Conservation (phyloP, 345 rosid genomes). For the Pelargonium nanum region DNA sequence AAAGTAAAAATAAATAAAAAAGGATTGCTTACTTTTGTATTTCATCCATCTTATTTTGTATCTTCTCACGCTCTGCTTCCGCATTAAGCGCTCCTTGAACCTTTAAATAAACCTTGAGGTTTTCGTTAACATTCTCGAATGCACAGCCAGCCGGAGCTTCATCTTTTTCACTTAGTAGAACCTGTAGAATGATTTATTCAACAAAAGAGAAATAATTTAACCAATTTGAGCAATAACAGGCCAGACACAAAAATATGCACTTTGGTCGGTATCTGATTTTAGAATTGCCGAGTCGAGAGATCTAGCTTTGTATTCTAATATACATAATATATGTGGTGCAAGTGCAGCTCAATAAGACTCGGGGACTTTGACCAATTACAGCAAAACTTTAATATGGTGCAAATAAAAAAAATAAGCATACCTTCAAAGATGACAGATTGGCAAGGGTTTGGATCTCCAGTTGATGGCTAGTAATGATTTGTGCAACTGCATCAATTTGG, state of each 20-base stretch:
- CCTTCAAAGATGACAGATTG: constrained; percentile 62
- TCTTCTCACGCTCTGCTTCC: constrained; percentile 58
- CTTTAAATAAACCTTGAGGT: constrained; percentile 69
- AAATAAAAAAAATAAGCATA: no score
- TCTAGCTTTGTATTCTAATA: no score
- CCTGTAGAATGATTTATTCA: constrained; percentile 27
- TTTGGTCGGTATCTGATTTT: no score
- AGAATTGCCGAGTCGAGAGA: no score
- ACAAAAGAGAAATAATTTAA: background rate
- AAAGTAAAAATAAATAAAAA: background rate
- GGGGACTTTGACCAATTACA: background rate
- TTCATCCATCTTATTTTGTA: constrained; percentile 57
- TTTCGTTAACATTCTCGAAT: constrained; percentile 73
- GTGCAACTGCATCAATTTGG: constrained; percentile 46
- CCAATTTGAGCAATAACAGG: no score
- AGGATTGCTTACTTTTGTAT: constrained; percentile 42
- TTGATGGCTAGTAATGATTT: constrained; percentile 41
- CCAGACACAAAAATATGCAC: no score
- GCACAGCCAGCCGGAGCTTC: constrained; percentile 65
- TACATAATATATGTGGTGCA: no score
- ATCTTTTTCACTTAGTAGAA: constrained; percentile 51
- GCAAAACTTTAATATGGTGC: background rate
- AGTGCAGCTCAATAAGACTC: background rate
- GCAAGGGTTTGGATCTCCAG: constrained; percentile 82
- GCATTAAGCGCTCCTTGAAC: constrained; percentile 53